Base-by-base conservation (phyloP, 2,329 filamentous ascomycete genomes). In the Trichoderma brevicompactum region DNA sequence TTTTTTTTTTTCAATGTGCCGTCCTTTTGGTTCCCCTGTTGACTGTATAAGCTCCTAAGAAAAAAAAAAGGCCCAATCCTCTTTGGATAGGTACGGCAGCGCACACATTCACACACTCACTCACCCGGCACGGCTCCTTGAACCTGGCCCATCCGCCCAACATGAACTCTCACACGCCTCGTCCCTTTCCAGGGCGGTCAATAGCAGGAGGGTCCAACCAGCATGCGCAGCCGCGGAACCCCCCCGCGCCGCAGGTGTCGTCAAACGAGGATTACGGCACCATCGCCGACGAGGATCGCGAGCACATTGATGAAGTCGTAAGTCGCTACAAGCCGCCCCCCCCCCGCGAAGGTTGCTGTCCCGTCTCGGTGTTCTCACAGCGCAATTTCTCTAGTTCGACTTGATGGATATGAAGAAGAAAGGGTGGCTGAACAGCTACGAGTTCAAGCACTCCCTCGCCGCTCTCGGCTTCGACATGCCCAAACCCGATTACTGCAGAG, bases 321-420 rank as follows among this genome's bases (percentile, higher is more conserved):
- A 74, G 89, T 83, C 53, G 43, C 53, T 10, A 19, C 40, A 38
- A 53, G 8, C 17, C 10, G 12, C 23, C 23, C 23, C 23, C n/a
- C 23, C 28, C n/a, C 38, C 8, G 17, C 40, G 13, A 40, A n/a
- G 17, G 23, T 28, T 32, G 23, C 23, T 23, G 12, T n/a, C 17
- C 43, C 36, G 32, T 34, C 40, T 9, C 58, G 49, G 52, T 64
- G 32, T 15, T 44, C 73, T 74, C 54, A 73, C 69, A 44, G 43
- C 36, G 28, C 36, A 8, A 17, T 17, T 36, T 1, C 40, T 59
- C 48, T 70, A 96, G 91, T 98, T 98, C 79, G 89, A 89, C 68
- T 88, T 98, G 70, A 98, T 99, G 83, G 95, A 98, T 77, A 90
- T 97, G 74, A 94, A 98, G 83, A 94, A 96, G 77, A 94, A 98